Conservation (phyloP, 176 grass and related monocot genomes). For the Carex cristatella region DNA sequence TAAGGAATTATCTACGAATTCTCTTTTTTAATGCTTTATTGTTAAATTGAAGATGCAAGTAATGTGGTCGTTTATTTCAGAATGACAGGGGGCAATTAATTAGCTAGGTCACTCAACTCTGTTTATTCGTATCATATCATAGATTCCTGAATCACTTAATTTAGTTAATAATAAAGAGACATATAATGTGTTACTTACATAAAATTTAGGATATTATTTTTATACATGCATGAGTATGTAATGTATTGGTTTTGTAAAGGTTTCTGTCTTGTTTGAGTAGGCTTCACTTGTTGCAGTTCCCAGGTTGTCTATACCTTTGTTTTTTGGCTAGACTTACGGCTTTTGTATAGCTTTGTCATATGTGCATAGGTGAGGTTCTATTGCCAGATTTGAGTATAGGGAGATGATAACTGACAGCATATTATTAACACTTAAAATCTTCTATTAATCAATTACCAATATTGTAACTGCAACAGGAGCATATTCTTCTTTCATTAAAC, state of each 20-base stretch:
- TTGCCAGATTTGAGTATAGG: slow-evolving; percentile 1
- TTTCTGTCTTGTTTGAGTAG: not conserved
- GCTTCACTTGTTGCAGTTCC: not conserved
- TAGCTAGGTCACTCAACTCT: not conserved
- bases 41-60: slow-evolving; percentile 22
- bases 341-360: not conserved
- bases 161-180: not conserved
- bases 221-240: not conserved
- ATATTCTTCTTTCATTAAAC: not conserved
- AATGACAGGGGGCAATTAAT: not conserved
- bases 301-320: not conserved
- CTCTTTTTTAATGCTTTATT: not conserved
- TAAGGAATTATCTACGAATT: no score
- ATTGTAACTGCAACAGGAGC: not conserved
- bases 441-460: not conserved
- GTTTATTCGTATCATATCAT: not conserved
- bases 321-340: slow-evolving; percentile 8
- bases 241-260: not conserved
- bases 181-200: not conserved
- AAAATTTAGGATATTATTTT: not conserved
- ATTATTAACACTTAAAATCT: slow-evolving; percentile 19
- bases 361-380: not conserved
- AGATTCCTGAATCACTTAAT: not conserved
- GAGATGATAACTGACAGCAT: slow-evolving; percentile 20
- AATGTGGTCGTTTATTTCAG: not conserved